These are phyloP conservation scores for Pythium volutum DNA, from an alignment of 352 stramenopile species.

Conservation along the genomic window DNA sequence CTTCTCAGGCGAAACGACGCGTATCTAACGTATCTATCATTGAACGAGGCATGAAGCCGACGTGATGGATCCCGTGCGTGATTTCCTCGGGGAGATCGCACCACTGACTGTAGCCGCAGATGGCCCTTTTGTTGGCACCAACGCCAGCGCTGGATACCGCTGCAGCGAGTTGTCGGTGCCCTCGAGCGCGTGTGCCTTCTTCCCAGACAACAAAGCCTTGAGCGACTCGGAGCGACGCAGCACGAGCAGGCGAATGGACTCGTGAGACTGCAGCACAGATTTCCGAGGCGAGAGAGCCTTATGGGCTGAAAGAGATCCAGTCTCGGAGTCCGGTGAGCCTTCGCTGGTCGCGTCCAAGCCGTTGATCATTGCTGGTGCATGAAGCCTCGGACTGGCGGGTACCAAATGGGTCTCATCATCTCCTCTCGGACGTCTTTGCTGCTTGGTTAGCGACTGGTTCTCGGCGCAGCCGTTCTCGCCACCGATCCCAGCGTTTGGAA, in stretches of 20 bases:
- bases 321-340: not conserved
- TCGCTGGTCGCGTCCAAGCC: not conserved
- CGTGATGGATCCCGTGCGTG: not conserved
- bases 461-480: not conserved
- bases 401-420: not conserved
- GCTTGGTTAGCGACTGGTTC: not conserved
- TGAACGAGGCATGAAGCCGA: slow-evolving; percentile 11
- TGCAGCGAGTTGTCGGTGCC: not conserved
- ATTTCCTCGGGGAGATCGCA: not conserved
- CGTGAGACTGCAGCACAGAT: slow-evolving; percentile 34
- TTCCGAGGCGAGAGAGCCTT: slow-evolving; percentile 22
- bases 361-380: not conserved
- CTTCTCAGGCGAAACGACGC: not conserved
- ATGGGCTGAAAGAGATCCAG: not conserved
- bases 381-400: not conserved
- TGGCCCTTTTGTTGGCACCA: not conserved
- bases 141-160: not conserved
- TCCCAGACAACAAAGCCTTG: slow-evolving; percentile 9
- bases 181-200: slow-evolving; percentile 1
- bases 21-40: slow-evolving; percentile 10
- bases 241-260: slow-evolving; percentile 36
- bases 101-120: not conserved
- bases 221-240: slow-evolving; percentile 14
- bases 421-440: not conserved
- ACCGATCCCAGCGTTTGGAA: not conserved